Percentiles rank a stretch among this genome's conserved stretches.
These are phyloP conservation scores for Cordyceps fumosorosea DNA, from an alignment of 2,329 filamentous ascomycete species.

Conservation along the genomic window DNA sequence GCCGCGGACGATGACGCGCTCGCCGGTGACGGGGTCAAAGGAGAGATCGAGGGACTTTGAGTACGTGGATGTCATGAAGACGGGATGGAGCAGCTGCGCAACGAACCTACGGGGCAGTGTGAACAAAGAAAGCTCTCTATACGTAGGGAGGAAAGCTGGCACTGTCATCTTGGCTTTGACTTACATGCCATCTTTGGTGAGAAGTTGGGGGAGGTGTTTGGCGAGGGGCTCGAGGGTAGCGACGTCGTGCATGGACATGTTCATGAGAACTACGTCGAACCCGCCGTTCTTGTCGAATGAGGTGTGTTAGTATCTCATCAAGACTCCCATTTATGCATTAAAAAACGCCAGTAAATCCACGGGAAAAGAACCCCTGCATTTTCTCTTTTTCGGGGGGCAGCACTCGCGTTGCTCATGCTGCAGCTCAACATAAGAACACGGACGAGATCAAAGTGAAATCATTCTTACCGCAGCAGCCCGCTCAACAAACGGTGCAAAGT, in stretches of 20 bases:
- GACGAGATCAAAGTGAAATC: not conserved
- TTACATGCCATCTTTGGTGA: slow-evolving; percentile 35
- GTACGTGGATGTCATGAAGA: slow-evolving; percentile 40
- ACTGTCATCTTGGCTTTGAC: slow-evolving; percentile 12
- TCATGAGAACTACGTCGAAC: slow-evolving; percentile 40
- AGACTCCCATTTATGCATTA: no score
- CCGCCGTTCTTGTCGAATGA: slow-evolving; percentile 18
- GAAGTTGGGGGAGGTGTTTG: slow-evolving; percentile 31
- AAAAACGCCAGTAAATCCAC: no score
- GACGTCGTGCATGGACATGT: slow-evolving; percentile 45
- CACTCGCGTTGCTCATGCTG: no score
- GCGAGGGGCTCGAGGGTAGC: slow-evolving; percentile 36
- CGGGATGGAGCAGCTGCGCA: slow-evolving; percentile 41
- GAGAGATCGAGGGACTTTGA: slow-evolving; percentile 32
- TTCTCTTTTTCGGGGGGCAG: no score
- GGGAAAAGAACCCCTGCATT: no score
- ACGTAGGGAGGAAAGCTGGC: not conserved
- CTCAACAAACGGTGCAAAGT: slow-evolving; percentile 24
- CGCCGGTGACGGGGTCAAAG: slow-evolving; percentile 29
- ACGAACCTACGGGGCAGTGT: slow-evolving; percentile 29
- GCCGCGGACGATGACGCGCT: slow-evolving; percentile 27
- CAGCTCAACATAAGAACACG: no score
- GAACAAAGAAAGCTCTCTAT: not conserved
- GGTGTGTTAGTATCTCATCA: not conserved
- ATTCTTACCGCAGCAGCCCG: slow-evolving; percentile 13